Evolutionary conservation across 2,329 filamentous ascomycete species (phyloP).

Genomic region (Fonsecaea monophora): DNA sequence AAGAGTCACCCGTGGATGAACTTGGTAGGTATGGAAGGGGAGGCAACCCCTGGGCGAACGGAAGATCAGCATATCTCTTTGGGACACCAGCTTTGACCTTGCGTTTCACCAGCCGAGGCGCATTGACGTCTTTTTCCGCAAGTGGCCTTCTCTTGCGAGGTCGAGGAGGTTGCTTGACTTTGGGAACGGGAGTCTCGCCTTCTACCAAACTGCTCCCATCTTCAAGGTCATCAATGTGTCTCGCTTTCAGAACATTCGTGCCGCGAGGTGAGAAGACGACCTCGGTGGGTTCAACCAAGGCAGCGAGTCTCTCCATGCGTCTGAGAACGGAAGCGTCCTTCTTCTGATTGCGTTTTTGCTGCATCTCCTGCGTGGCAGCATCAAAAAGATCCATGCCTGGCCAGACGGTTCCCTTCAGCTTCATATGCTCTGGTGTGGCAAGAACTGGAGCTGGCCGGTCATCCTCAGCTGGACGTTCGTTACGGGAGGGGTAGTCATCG

Average conservation of each 20-base stretch:
- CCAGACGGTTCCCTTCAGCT: conserved; percentile 57
- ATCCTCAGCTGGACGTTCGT: conserved; percentile 21
- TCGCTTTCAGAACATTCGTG: conserved; percentile 49
- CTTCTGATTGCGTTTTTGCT: conserved; percentile 58
- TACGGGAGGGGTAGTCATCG: conserved; percentile 12
- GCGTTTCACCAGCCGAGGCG: conserved; percentile 42
- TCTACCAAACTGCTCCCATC: conserved; percentile 56
- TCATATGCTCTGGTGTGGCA: conserved; percentile 44
- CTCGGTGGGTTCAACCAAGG: conserved; percentile 55
- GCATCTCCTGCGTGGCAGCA: conserved; percentile 57
- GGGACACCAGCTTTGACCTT: conserved; percentile 39
- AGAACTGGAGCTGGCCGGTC: conserved; percentile 19
- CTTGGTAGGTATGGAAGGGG: conserved; percentile 39
- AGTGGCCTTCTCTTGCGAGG: conserved; percentile 45
- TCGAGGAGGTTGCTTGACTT: conserved; percentile 43
- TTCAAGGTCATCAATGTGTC: conserved; percentile 56
- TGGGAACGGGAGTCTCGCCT: conserved; percentile 51
- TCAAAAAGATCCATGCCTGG: conserved; percentile 62
- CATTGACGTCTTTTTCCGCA: conserved; percentile 45
- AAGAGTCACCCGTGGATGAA: conserved; percentile 36
- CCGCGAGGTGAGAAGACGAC: conserved; percentile 56
- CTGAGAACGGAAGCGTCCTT: conserved; percentile 55
- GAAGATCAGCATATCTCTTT: conserved; percentile 27
- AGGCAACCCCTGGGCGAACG: conserved; percentile 30
- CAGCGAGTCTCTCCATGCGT: conserved; percentile 55